Base-by-base conservation (phyloP, 768 basidiomycete species). In the Cystofilobasidium bisporidii region DNA sequence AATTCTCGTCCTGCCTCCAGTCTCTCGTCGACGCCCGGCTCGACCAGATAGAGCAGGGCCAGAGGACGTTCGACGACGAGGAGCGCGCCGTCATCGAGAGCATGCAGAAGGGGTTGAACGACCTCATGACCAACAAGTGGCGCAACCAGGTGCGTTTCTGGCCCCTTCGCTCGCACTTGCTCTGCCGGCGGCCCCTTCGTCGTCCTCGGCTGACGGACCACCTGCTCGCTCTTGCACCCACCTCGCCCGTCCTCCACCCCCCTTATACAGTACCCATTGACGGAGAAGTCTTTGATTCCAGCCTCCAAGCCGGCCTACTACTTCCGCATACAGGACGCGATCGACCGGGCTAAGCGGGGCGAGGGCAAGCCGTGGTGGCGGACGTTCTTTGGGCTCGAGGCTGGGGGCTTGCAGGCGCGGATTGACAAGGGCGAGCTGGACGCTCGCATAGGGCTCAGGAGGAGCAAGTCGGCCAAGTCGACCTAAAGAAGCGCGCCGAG, bases 381-480 rank as follows among this genome's bases (percentile, higher is more conserved):
- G 61, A 68, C 33, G 22, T 68, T 68, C 61, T 63, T 68, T 20
- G 50, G 26, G 41, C 61, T 68, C 28, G 67, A 68, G 38, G 67
- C 61, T 9, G 61, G 24, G 14, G 67, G 67, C 24, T 48, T 68
- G 8, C 38, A 68, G n/a, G 56, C 58, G 33, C 61, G 67, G 24
- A 47, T 68, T 32, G 41, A 68, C 28, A 57, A 26, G 20, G 67
- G 67, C 3, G 30, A 36, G 28, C 38, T 68, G 30, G 67, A 68
- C 45, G 32, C 55, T 15, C 24, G 55, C 22, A 56, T 68, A 17
- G 67, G 67, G 10, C 33, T 68, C 45, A 3, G 9, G 26, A 24
- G 50, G 20, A 55, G 3, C 43, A 58, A 17, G 20, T 41, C 43
- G n/a, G 22, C 22, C 20, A 48, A 22, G 47, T 47, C 45, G 45